Conservation (phyloP, 768 basidiomycete species). For the Trametes punicea region DNA sequence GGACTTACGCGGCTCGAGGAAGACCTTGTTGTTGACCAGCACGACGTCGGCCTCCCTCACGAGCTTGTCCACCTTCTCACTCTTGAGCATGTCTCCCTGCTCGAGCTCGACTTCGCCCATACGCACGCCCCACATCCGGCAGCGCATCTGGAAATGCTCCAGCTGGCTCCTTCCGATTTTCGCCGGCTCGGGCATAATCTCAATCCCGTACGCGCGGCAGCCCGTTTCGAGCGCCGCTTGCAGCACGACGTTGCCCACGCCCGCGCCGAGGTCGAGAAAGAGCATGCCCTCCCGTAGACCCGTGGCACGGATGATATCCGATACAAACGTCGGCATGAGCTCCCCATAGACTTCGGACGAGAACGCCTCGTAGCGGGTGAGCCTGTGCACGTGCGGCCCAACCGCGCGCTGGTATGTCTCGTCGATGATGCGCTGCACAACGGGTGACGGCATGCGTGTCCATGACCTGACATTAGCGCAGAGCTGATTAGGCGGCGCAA, state of each 20-base stretch:
- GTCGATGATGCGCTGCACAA: constrained; percentile 75
- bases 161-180: constrained; percentile 75
- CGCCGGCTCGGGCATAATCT: constrained; percentile 76
- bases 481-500: constrained; percentile 45
- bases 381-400: constrained; percentile 79
- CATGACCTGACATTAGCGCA: constrained; percentile 47
- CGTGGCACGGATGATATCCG: constrained; percentile 50
- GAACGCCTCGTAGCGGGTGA: constrained; percentile 81
- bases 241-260: constrained; percentile 57
- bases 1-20: constrained; percentile 64
- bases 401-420: constrained; percentile 94
- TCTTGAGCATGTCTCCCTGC: constrained; percentile 82
- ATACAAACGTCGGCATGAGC: constrained; percentile 72
- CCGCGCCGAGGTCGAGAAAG: constrained; percentile 59
- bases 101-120: constrained; percentile 75
- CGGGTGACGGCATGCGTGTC: constrained; percentile 55
- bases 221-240: constrained; percentile 55
- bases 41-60: constrained; percentile 86
- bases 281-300: constrained; percentile 43
- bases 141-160: constrained; percentile 69
- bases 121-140: constrained; percentile 87
- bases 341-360: constrained; percentile 89
- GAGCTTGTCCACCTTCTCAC: constrained; percentile 61
- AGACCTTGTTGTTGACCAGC: constrained; percentile 86
- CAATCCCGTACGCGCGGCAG: constrained; percentile 54